Percentiles rank a stretch among this genome's conserved stretches.
Conservation (phyloP, 805 yeast species). For the Starmerella bacillaris region DNA sequence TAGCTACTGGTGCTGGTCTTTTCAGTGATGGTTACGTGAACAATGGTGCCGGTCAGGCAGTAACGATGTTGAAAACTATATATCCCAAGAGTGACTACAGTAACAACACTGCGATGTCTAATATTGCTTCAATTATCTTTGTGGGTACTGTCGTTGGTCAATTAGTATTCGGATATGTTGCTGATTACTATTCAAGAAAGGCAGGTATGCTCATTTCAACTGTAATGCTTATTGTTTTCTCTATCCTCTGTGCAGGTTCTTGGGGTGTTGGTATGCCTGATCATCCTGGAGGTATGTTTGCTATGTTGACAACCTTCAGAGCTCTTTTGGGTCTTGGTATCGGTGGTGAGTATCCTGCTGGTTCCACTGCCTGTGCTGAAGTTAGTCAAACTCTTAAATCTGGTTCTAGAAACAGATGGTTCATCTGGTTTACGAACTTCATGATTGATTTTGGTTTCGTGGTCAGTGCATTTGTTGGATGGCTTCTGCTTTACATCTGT, state of each 20-base stretch:
- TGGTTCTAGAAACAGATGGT: conserved; percentile 79
- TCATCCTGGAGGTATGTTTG: conserved; percentile 55
- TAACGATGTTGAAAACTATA: conserved; percentile 45
- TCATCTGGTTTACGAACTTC: conserved; percentile 71
- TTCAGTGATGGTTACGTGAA: conserved; percentile 89
- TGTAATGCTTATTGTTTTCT: conserved; percentile 51
- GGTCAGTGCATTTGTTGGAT: conserved; percentile 63
- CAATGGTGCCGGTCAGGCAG: conserved; percentile 61
- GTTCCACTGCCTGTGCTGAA: conserved; percentile 86
- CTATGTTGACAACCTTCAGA: conserved; percentile 68
- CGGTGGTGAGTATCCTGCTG: conserved; percentile 90
- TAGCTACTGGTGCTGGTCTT: conserved; percentile 80
- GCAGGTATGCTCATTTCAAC: conserved; percentile 70
- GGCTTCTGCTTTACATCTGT: conserved; percentile 73
- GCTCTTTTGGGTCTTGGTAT: conserved; percentile 80
- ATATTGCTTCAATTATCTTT: conserved; percentile 74
- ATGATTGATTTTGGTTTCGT: conserved; percentile 84
- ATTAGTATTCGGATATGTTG: conserved; percentile 57
- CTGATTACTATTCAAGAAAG: conserved; percentile 69
- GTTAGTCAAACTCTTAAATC: conserved; percentile 60
- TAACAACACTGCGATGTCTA: conserved; percentile 50
- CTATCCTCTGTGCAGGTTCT: conserved; percentile 63
- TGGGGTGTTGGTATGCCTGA: conserved; percentile 56
- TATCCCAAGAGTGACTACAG: conserved; percentile 44
- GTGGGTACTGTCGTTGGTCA: conserved; percentile 86